Base-by-base conservation (phyloP, 768 basidiomycete genomes). In the Polyporus arcularius region DNA sequence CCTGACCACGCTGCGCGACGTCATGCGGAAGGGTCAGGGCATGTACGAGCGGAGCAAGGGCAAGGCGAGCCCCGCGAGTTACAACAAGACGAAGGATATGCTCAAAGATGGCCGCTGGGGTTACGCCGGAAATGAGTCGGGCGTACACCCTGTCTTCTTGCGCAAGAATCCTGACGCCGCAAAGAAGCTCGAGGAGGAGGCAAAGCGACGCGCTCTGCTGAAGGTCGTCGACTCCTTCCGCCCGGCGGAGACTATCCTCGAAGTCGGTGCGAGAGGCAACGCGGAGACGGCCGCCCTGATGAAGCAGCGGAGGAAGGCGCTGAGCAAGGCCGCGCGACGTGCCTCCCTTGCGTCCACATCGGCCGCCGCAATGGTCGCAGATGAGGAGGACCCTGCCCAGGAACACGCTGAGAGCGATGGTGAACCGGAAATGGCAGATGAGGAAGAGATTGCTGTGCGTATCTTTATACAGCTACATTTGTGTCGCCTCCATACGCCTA, bases 21-120 rank as follows among this genome's bases (percentile, higher is more conserved):
- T 98, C 60, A 96, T 96, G 87, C 80, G 81, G 62, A 86, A 92
- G 53, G 96, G 95, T 0, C 94, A 98, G 64, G 76, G 82, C 2
- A 90, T 98, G 92, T 98, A 96, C 72, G 95, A 98, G 68, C 87
- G 94, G 35, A 93, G 92, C 62, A 89, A 93, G 72, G 90, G 90
- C 21, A 97, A 96, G 70, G 96, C 96, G 16, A 90, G 88, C 68
- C 82, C 83, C 15, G 87, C 87, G 57, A 90, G 89, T 69, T 93
- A 98, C 75, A 86, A 88, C 64, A 86, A 95, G 5, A 90, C 96
- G 14, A 98, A 98, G 70, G 89, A 88, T 59, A 89, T 97, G 80
- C 79, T 82, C 50, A 92, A 90, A 67, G 71, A 72, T 16, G 77
- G 82, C 1, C 85, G 87, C 56, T 93, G 90, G 87, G 80, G 85